These are phyloP conservation scores for Sporothrix pseudoabietina DNA, from an alignment of 2,329 filamentous ascomycete genomes.

Conservation along the genomic window DNA sequence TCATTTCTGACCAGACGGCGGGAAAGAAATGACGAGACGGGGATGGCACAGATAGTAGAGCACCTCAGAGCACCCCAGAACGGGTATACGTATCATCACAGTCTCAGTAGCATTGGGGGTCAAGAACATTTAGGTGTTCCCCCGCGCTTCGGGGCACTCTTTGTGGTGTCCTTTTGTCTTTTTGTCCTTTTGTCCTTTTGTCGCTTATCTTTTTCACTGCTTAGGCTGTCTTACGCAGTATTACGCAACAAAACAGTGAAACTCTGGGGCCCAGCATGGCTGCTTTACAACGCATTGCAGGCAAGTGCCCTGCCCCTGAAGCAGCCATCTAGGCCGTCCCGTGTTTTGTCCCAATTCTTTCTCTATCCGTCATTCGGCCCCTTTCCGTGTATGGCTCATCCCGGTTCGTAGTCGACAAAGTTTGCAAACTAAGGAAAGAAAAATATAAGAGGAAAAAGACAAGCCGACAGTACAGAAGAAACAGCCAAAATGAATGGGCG, in stretches of 20 bases:
- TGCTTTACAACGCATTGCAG: neutral
- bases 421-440: no score
- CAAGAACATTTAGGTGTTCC: neutral
- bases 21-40: neutral
- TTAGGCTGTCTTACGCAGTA: neutral
- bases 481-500: neutral
- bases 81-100: conserved; percentile 10
- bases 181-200: neutral
- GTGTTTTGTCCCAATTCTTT: neutral
- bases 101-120: conserved; percentile 12
- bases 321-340: neutral
- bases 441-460: neutral
- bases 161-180: neutral
- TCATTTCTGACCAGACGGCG: neutral
- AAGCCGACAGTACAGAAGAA: neutral
- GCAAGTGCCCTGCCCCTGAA: neutral
- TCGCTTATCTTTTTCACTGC: no score
- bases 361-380: neutral
- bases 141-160: neutral
- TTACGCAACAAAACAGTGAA: conserved; percentile 8
- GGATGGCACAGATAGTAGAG: no score
- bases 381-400: conserved; percentile 1
- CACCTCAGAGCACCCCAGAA: neutral
- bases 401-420: neutral
- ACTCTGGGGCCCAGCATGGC: neutral